Percentiles rank a stretch among this genome's conserved stretches.
Conservation (phyloP, 2,329 filamentous ascomycete genomes). For the Botrytis porri region DNA sequence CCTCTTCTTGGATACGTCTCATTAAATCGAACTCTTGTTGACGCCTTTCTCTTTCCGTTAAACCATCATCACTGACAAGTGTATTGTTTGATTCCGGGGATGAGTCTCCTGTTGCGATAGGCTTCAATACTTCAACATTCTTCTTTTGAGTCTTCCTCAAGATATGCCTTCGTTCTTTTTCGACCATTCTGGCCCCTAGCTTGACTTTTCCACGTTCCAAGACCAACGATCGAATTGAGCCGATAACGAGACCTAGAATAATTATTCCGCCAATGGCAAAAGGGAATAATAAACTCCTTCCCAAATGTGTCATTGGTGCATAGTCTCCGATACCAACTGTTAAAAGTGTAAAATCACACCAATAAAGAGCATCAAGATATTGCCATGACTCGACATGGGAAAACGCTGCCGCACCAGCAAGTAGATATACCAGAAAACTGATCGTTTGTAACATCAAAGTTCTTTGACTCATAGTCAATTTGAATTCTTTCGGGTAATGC, state of each 20-base stretch:
- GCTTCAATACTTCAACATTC: constrained; percentile 49
- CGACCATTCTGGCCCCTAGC: constrained; percentile 56
- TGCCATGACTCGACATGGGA: constrained; percentile 68
- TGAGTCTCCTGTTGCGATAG: constrained; percentile 33
- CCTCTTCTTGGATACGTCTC: constrained; percentile 71
- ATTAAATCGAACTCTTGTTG: constrained; percentile 74
- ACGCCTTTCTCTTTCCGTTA: constrained; percentile 57
- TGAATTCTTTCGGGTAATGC: constrained; percentile 76
- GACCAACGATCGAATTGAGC: constrained; percentile 68
- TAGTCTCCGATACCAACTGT: constrained; percentile 63
- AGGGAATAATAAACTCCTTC: constrained; percentile 72
- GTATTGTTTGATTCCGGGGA: neutral
- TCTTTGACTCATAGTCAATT: constrained; percentile 74
- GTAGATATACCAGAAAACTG: constrained; percentile 76
- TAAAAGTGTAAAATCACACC: constrained; percentile 70
- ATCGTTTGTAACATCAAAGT: constrained; percentile 91
- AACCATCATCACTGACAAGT: neutral
- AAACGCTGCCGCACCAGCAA: constrained; percentile 74
- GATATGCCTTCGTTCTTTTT: constrained; percentile 53
- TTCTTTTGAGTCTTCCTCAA: constrained; percentile 48
- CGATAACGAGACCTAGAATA: constrained; percentile 79
- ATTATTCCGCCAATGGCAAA: constrained; percentile 82
- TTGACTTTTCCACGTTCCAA: constrained; percentile 55
- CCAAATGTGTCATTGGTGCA: constrained; percentile 49
- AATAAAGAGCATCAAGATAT: constrained; percentile 76